Evolutionary conservation across 2,329 filamentous ascomycete genomes (phyloP).

Genomic region (Monilinia fructigena): DNA sequence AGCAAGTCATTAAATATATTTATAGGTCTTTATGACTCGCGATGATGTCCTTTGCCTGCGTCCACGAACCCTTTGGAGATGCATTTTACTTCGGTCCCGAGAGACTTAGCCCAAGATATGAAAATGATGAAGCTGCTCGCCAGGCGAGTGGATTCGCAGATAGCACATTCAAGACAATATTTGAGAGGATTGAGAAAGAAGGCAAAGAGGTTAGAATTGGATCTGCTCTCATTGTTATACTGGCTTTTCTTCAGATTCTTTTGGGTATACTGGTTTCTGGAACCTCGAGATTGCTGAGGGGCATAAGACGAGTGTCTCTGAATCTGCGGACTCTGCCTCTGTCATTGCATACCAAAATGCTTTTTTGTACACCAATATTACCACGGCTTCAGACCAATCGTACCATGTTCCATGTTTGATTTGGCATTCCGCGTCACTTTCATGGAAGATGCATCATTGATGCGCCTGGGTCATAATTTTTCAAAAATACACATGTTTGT

Average conservation of each 20-base stretch:
- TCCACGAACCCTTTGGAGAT: slow-evolving; percentile 96
- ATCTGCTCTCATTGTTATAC: slow-evolving; percentile 23
- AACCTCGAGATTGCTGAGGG: background rate
- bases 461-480: background rate
- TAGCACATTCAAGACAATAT: slow-evolving; percentile 72
- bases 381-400: background rate
- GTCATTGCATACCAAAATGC: background rate
- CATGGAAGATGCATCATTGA: background rate
- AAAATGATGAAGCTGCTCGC: slow-evolving; percentile 59
- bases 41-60: slow-evolving; percentile 77
- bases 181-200: slow-evolving; percentile 72
- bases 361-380: background rate
- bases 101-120: slow-evolving; percentile 75
- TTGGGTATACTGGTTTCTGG: background rate
- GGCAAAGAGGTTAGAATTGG: slow-evolving; percentile 55
- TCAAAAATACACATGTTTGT: background rate
- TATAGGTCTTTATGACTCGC: slow-evolving; percentile 93
- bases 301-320: slow-evolving; percentile 18
- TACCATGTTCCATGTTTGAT: background rate
- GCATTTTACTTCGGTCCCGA: slow-evolving; percentile 96
- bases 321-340: background rate
- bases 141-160: slow-evolving; percentile 63
- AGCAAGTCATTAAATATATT: slow-evolving; percentile 21
- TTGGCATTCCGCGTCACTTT: background rate
- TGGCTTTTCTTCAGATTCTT: background rate